phyloP scores from a whole-genome alignment of 139 green algal genomes.

The Coccomyxa sp. region DNA sequence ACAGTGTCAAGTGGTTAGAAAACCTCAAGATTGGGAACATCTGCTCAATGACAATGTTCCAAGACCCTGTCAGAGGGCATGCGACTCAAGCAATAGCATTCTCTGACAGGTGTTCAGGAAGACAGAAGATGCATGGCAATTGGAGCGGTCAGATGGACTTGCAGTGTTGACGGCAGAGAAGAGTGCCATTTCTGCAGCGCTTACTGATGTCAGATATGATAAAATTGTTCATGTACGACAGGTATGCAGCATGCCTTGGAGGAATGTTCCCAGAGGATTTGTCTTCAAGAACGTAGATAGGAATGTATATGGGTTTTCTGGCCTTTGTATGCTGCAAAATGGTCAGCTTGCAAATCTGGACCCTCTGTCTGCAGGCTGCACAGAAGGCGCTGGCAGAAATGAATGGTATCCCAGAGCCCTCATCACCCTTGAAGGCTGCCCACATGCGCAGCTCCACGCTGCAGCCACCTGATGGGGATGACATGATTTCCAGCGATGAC shows the following conservation, averaged over 20 bases:
- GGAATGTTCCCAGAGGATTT: not conserved
- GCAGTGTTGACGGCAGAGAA: conserved; percentile 1
- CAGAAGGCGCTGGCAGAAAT: conserved; percentile 12
- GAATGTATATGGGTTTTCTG: not conserved
- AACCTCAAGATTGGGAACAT: not conserved
- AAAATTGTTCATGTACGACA: conserved; percentile 18
- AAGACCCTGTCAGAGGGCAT: not conserved
- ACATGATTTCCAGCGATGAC: not conserved
- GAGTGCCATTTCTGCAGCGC: not conserved
- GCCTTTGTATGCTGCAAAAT: not conserved
- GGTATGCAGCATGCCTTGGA: not conserved
- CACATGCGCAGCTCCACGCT: not conserved
- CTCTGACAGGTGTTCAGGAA: conserved; percentile 2
- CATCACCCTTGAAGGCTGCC: conserved; percentile 4
- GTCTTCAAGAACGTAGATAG: not conserved
- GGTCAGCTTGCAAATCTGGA: not conserved
- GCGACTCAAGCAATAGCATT: not conserved
- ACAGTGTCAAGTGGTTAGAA: not conserved
- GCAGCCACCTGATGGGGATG: not conserved
- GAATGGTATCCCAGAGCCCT: conserved; percentile 12
- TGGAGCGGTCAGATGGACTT: conserved; percentile 10
- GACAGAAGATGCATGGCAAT: conserved; percentile 7
- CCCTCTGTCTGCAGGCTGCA: not conserved
- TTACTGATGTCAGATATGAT: conserved; percentile 18
- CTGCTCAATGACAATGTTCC: not conserved